A percentile compares a stretch with the other conserved stretches of the same genome.
These are phyloP conservation scores for Diddensiella caesifluorescens DNA, from an alignment of 805 yeast genomes.

Conservation along the genomic window DNA sequence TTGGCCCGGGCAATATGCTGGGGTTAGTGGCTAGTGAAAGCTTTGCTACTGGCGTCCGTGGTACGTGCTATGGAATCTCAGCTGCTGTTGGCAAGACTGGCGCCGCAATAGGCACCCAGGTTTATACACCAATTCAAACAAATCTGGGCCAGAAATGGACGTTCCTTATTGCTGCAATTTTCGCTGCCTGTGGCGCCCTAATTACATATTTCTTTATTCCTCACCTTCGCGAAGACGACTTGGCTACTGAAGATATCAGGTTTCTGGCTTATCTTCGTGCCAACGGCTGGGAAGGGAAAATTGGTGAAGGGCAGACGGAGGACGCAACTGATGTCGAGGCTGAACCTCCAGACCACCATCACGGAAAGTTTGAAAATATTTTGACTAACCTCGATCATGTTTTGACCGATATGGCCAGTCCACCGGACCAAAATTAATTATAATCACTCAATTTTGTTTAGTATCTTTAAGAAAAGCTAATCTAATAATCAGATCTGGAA, in stretches of 20 bases:
- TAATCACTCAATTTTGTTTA: too few species aligned
- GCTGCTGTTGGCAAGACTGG: conserved; percentile 90
- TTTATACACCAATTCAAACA: conserved; percentile 65
- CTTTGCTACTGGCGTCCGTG: conserved; percentile 78
- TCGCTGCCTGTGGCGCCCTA: conserved; percentile 60
- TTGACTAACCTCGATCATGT: too few species aligned
- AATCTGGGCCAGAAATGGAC: conserved; percentile 16
- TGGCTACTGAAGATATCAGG: background rate
- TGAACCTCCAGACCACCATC: too few species aligned
- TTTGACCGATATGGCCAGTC: too few species aligned
- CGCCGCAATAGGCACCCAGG: conserved; percentile 83
- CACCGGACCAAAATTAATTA: too few species aligned
- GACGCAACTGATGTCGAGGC: background rate
- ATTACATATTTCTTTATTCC: conserved; percentile 45
- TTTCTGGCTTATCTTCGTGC: background rate
- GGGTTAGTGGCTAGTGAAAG: conserved; percentile 86
- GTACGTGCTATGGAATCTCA: conserved; percentile 81
- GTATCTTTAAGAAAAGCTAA: too few species aligned
- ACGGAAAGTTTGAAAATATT: too few species aligned
- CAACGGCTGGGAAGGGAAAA: conserved; percentile 4
- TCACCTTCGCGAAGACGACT: background rate
- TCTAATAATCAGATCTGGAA: too few species aligned
- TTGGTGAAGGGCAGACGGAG: conserved; percentile 1
- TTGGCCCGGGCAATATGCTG: conserved; percentile 88
- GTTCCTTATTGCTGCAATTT: conserved; percentile 57